Evolutionary conservation across 2,329 filamentous ascomycete species (phyloP).

Genomic region (Talaromyces funiculosus): DNA sequence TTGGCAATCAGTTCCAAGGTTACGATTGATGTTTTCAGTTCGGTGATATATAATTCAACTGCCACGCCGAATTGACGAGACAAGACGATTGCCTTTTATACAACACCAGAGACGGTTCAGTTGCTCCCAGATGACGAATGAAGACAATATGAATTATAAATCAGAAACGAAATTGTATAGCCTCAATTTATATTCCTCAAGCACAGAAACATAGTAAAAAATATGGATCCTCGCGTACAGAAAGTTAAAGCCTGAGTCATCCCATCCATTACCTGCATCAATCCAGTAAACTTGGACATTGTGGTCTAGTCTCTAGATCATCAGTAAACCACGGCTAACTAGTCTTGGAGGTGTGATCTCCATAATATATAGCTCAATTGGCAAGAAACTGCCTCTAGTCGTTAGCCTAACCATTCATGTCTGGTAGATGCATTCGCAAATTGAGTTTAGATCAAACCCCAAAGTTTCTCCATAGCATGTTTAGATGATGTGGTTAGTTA

Average conservation of each 20-base stretch:
- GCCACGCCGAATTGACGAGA: not conserved
- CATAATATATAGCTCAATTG: not conserved
- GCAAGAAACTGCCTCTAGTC: not conserved
- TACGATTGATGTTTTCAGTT: not conserved
- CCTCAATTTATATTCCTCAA: not conserved
- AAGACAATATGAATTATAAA: not conserved
- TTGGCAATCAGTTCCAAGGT: not conserved
- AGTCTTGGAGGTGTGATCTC: not conserved
- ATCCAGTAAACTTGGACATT: not conserved
- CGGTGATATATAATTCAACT: not conserved
- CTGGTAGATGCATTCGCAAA: not conserved
- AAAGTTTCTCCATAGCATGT: not conserved
- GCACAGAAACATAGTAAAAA: not conserved
- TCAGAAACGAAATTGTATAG: not conserved
- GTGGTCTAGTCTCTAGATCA: not conserved
- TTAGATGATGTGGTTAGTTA: not conserved
- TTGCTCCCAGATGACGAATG: not conserved
- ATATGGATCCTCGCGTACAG: not conserved
- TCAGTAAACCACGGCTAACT: not conserved
- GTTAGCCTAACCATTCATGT: not conserved
- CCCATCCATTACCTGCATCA: not conserved
- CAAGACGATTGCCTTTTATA: not conserved
- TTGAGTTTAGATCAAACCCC: not conserved
- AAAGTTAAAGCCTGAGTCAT: slow-evolving; percentile 10
- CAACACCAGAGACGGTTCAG: not conserved